Conservation (phyloP, 768 basidiomycete genomes). For the Sporobolomyces roseus region DNA sequence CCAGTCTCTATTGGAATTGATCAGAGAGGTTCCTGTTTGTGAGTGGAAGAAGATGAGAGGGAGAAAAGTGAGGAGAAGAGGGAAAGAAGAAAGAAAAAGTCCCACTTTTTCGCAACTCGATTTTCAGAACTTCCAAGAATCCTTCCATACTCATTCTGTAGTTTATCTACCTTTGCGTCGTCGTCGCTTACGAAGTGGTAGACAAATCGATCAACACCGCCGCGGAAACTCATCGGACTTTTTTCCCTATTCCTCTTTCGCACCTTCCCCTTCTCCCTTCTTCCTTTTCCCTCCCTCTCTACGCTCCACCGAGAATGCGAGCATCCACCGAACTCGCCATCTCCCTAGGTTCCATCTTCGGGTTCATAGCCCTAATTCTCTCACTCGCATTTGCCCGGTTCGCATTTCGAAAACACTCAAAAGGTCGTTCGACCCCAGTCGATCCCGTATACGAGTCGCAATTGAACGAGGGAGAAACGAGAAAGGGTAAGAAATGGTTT, state of each 20-base stretch:
- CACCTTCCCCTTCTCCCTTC: not conserved
- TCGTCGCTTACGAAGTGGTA: not conserved
- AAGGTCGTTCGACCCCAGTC: not conserved
- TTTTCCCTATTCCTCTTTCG: not conserved
- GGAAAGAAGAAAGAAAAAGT: no score
- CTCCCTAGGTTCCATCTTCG: slow-evolving; percentile 20
- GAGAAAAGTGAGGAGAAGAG: no score
- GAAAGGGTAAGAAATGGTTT: slow-evolving; percentile 7
- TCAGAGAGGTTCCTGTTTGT: no score
- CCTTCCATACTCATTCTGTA: no score
- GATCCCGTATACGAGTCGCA: slow-evolving; percentile 15
- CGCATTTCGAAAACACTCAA: slow-evolving; percentile 2
- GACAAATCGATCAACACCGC: not conserved
- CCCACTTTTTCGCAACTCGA: no score
- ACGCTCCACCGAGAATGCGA: not conserved
- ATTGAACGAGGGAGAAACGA: not conserved
- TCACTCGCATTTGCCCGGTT: slow-evolving; percentile 15
- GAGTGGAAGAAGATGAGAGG: no score
- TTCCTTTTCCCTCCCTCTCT: not conserved
- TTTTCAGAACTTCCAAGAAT: no score
- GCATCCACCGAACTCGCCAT: not conserved
- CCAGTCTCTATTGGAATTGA: no score
- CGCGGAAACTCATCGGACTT: no score
- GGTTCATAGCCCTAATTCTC: slow-evolving; percentile 2
- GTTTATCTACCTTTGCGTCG: no score